Evolutionary conservation across 2,329 filamentous ascomycete genomes (phyloP).

Genomic region (Nemania sp.): DNA sequence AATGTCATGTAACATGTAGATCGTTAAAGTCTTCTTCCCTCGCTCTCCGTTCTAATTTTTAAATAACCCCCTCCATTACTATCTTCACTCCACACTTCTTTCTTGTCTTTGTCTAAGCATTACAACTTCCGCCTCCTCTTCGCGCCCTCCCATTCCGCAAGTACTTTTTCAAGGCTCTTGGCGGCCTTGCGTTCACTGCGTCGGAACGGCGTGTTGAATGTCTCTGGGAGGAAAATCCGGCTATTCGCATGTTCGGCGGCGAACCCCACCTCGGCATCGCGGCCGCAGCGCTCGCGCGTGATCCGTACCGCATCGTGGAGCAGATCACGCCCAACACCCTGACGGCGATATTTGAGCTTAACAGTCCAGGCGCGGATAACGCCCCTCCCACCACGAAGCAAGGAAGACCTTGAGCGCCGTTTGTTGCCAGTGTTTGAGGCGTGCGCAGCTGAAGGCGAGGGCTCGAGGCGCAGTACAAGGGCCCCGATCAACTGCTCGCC

Average conservation of each 20-base stretch:
- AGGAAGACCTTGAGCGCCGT: slow-evolving; percentile 39
- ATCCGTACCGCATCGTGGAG: slow-evolving; percentile 72
- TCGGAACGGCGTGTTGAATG: slow-evolving; percentile 65
- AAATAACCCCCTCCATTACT: too few relatives aligned
- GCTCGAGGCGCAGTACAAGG: slow-evolving; percentile 68
- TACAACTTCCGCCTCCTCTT: slow-evolving; percentile 19
- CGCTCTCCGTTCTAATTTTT: background rate
- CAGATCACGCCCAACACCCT: slow-evolving; percentile 72
- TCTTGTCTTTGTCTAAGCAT: background rate
- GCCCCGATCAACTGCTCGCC: slow-evolving; percentile 72
- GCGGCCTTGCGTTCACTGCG: slow-evolving; percentile 61
- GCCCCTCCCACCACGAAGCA: slow-evolving; percentile 62
- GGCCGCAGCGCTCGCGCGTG: slow-evolving; percentile 69
- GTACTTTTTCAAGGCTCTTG: slow-evolving; percentile 53
- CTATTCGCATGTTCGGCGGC: slow-evolving; percentile 78
- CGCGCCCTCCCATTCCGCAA: slow-evolving; percentile 52
- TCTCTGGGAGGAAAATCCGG: slow-evolving; percentile 60
- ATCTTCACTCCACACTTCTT: background rate
- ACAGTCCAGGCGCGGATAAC: slow-evolving; percentile 85
- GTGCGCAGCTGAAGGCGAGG: slow-evolving; percentile 32
- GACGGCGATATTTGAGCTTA: slow-evolving; percentile 66
- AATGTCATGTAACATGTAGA: slow-evolving; percentile 1
- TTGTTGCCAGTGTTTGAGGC: slow-evolving; percentile 11
- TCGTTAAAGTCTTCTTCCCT: background rate
- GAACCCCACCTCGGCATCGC: slow-evolving; percentile 70